Conservation (phyloP, 2,329 filamentous ascomycete species). For the Cordyceps cicadae region DNA sequence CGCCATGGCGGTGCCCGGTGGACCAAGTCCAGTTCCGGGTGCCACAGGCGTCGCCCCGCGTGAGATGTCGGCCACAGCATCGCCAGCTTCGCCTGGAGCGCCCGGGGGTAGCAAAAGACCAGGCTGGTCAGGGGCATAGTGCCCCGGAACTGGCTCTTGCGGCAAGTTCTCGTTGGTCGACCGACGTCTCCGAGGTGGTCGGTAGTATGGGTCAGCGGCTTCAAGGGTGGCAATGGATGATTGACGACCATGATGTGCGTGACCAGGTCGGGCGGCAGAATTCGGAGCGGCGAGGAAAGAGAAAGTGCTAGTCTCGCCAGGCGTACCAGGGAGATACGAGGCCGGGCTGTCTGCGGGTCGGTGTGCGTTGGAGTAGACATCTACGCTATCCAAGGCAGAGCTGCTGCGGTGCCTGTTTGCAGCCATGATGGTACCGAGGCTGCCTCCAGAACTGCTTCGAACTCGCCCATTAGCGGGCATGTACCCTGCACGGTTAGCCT, state of each 20-base stretch:
- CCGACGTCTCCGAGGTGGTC: constrained; percentile 66
- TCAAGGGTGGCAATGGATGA: constrained; percentile 41
- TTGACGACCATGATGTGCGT: constrained; percentile 33
- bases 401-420: constrained; percentile 42
- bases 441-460: constrained; percentile 54
- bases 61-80: constrained; percentile 33
- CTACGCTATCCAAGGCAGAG: constrained; percentile 46
- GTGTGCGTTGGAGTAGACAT: constrained; percentile 34
- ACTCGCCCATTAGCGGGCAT: constrained; percentile 43
- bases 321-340: constrained; percentile 64
- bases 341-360: constrained; percentile 52
- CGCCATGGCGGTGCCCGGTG: constrained; percentile 14
- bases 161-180: constrained; percentile 40
- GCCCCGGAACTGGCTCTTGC: constrained; percentile 21
- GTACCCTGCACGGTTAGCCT: constrained; percentile 55
- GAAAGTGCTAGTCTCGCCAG: constrained; percentile 60
- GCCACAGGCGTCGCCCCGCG: constrained; percentile 38
- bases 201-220: constrained; percentile 73
- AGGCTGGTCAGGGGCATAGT: constrained; percentile 25
- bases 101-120: constrained; percentile 29
- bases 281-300: constrained; percentile 59
- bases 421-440: constrained; percentile 41
- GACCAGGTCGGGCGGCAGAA: constrained; percentile 30
- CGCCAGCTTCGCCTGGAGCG: constrained; percentile 28
- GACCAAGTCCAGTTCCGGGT: constrained; percentile 17